Evolutionary conservation across 202 grass and related monocot species (phyloP).

Genomic region (Setaria viridis): DNA sequence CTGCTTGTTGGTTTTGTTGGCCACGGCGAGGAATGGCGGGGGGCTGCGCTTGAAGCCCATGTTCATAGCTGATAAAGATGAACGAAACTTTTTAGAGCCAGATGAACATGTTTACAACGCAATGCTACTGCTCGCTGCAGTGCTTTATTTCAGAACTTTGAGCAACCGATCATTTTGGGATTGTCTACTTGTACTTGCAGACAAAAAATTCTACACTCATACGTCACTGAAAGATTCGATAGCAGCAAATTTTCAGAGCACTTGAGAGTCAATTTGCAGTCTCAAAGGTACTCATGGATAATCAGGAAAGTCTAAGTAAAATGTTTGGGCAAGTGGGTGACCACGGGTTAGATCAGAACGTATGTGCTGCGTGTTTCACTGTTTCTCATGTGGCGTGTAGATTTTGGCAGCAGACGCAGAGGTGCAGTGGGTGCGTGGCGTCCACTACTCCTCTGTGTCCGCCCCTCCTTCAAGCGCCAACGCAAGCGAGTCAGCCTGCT

Average conservation of each 20-base stretch:
- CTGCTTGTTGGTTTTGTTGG: slow-evolving; percentile 61
- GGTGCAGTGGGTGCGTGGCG: slow-evolving; percentile 1
- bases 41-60: slow-evolving; percentile 94
- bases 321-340: not conserved
- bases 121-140: not conserved
- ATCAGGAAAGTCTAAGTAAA: not conserved
- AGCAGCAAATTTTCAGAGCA: not conserved
- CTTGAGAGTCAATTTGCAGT: not conserved
- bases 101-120: not conserved
- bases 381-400: slow-evolving; percentile 16
- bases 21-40: slow-evolving; percentile 72
- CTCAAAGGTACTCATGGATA: not conserved
- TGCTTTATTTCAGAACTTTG: not conserved
- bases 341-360: not conserved
- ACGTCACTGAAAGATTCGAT: not conserved
- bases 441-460: not conserved
- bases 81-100: not conserved
- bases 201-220: not conserved
- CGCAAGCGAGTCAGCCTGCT: slow-evolving; percentile 4
- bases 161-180: not conserved
- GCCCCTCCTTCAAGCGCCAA: not conserved
- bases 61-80: slow-evolving; percentile 56
- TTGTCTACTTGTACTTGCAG: not conserved
- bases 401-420: slow-evolving; percentile 7
- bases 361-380: not conserved